These are phyloP conservation scores for Liquidambar formosana DNA, from an alignment of 164 flowering plant species.

Conservation along the genomic window DNA sequence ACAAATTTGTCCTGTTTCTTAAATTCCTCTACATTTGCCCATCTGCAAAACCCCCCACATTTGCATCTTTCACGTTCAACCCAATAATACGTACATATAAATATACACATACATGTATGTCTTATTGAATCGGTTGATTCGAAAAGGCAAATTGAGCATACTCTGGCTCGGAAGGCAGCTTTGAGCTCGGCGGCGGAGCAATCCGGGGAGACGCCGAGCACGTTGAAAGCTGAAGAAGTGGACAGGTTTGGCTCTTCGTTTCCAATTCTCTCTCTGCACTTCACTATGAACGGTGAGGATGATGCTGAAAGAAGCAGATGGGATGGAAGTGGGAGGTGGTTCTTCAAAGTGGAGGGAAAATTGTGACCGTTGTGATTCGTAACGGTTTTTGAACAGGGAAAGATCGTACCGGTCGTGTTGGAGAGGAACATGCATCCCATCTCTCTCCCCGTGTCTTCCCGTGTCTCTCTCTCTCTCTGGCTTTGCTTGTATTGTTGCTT, in stretches of 20 bases:
- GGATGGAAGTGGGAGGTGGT: background rate
- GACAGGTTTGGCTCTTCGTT: slow-evolving; percentile 34
- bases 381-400: slow-evolving; percentile 16
- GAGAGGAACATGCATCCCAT: slow-evolving; percentile 17
- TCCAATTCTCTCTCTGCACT: slow-evolving; percentile 27
- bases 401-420: slow-evolving; percentile 13
- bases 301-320: slow-evolving; percentile 7
- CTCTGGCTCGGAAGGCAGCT: slow-evolving; percentile 74
- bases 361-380: background rate
- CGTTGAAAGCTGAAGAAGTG: slow-evolving; percentile 43
- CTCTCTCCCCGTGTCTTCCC: too few species aligned
- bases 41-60: background rate
- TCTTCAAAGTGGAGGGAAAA: slow-evolving; percentile 8
- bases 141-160: slow-evolving; percentile 9
- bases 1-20: background rate
- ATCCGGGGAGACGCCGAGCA: slow-evolving; percentile 57
- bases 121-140: background rate
- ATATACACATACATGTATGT: background rate
- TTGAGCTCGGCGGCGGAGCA: slow-evolving; percentile 68
- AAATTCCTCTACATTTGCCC: background rate
- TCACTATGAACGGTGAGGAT: slow-evolving; percentile 20
- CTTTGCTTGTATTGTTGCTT: background rate
- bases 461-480: slow-evolving; percentile 5
- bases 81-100: background rate
- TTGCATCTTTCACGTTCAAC: background rate